Conservation (phyloP, 495 filamentous ascomycete genomes). For the Talaromyces wortmannii region DNA sequence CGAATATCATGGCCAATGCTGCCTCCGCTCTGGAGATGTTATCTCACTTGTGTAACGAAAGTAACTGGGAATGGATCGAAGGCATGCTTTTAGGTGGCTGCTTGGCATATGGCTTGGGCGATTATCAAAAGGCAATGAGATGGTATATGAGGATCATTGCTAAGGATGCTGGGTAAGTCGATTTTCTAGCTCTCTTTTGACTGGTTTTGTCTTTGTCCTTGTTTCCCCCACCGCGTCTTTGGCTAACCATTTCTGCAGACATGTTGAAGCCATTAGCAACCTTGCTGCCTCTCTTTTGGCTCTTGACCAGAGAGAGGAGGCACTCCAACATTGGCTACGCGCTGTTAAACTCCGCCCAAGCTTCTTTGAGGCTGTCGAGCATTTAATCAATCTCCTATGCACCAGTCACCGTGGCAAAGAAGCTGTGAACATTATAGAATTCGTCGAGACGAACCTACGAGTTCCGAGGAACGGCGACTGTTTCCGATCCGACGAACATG, state of each 20-base stretch:
- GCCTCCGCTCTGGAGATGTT: slow-evolving; percentile 71
- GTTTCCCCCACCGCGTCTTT: no score
- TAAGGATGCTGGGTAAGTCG: slow-evolving; percentile 68
- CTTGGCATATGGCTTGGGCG: slow-evolving; percentile 84
- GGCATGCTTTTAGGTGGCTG: slow-evolving; percentile 93
- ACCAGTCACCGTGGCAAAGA: slow-evolving; percentile 75
- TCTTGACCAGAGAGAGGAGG: slow-evolving; percentile 74
- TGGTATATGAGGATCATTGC: slow-evolving; percentile 85
- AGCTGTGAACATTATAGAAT: slow-evolving; percentile 83
- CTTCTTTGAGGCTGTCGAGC: slow-evolving; percentile 95
- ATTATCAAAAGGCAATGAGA: slow-evolving; percentile 75
- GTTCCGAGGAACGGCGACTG: slow-evolving; percentile 40
- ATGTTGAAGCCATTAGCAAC: slow-evolving; percentile 94
- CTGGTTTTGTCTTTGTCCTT: slow-evolving; percentile 9
- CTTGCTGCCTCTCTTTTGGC: slow-evolving; percentile 83
- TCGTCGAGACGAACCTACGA: slow-evolving; percentile 72
- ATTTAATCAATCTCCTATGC: slow-evolving; percentile 84
- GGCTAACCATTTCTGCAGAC: slow-evolving; percentile 42
- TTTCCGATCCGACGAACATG: slow-evolving; percentile 43
- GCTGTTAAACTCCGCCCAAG: slow-evolving; percentile 78
- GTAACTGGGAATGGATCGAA: slow-evolving; percentile 89
- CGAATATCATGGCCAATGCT: slow-evolving; percentile 40
- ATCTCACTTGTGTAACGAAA: slow-evolving; percentile 75
- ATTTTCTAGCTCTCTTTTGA: neutral
- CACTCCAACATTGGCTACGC: slow-evolving; percentile 77